A percentile compares a stretch with the other conserved stretches of the same genome.
These are phyloP conservation scores for Allantophomopsis lycopodina DNA, from an alignment of 2,329 filamentous ascomycete genomes.

Conservation along the genomic window DNA sequence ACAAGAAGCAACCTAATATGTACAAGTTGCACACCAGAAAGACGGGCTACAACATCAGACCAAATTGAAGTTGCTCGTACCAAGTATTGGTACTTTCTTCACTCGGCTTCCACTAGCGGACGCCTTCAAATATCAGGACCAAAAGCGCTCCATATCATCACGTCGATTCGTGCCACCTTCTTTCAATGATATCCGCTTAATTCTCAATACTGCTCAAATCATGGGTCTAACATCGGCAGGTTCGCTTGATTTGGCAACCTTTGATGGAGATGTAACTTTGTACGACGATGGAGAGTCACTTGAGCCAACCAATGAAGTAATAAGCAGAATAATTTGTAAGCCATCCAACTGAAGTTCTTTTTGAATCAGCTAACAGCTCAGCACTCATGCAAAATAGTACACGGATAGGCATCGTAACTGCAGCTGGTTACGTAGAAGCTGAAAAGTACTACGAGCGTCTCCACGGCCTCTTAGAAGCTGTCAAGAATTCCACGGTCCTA, in stretches of 20 bases:
- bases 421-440: constrained; percentile 84
- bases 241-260: constrained; percentile 74
- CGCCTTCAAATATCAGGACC: constrained; percentile 84
- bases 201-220: constrained; percentile 88
- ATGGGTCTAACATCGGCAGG: constrained; percentile 73
- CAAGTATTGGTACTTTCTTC: constrained; percentile 86
- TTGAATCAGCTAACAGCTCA: constrained; percentile 20
- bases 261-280: constrained; percentile 93
- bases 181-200: constrained; percentile 90
- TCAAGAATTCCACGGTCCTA: constrained; percentile 45
- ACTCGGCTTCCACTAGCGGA: constrained; percentile 76
- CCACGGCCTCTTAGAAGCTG: constrained; percentile 72
- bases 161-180: constrained; percentile 88
- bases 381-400: constrained; percentile 66
- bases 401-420: constrained; percentile 89
- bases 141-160: constrained; percentile 73
- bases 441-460: constrained; percentile 77
- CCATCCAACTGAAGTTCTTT: background rate
- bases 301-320: constrained; percentile 62
- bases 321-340: constrained; percentile 42
- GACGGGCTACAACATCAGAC: constrained; percentile 56
- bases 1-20: background rate
- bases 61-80: constrained; percentile 85
- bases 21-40: constrained; percentile 55
- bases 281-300: constrained; percentile 84